A percentile compares a stretch with the other conserved stretches of the same genome.
Evolutionary conservation across 495 filamentous ascomycete genomes (phyloP).

Genomic region (Aspergillus nidulans): DNA sequence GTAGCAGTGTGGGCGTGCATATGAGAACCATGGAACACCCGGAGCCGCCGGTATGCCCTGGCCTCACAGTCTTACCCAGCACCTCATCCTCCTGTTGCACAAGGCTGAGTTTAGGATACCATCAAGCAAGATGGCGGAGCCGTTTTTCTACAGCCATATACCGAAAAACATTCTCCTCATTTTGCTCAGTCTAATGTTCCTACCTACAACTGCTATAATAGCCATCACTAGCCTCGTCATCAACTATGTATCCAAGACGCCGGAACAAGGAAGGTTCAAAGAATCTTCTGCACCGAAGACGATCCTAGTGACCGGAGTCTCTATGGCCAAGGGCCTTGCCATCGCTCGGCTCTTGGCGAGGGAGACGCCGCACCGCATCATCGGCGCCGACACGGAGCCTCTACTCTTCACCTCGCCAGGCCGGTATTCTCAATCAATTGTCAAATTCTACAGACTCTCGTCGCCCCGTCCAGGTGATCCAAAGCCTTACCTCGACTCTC

Average conservation of each 20-base stretch:
- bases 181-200: neutral
- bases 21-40: too few species aligned
- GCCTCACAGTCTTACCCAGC: too few species aligned
- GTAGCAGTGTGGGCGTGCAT: too few species aligned
- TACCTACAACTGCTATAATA: neutral
- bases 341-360: neutral
- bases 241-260: neutral
- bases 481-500: neutral
- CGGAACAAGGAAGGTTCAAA: neutral
- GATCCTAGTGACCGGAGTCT: constrained; percentile 2
- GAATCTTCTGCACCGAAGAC: neutral
- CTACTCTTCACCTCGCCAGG: neutral
- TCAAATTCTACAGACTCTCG: neutral
- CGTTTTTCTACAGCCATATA: neutral
- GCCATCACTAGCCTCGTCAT: neutral
- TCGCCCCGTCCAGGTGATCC: neutral
- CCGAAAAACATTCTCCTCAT: neutral
- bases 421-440: neutral
- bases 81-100: too few species aligned
- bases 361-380: neutral
- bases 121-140: neutral
- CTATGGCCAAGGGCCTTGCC: neutral
- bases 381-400: constrained; percentile 2
- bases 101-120: too few species aligned
- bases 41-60: too few species aligned